These are phyloP conservation scores for Phialophora tarda DNA, from an alignment of 2,329 filamentous ascomycete genomes.

Conservation along the genomic window DNA sequence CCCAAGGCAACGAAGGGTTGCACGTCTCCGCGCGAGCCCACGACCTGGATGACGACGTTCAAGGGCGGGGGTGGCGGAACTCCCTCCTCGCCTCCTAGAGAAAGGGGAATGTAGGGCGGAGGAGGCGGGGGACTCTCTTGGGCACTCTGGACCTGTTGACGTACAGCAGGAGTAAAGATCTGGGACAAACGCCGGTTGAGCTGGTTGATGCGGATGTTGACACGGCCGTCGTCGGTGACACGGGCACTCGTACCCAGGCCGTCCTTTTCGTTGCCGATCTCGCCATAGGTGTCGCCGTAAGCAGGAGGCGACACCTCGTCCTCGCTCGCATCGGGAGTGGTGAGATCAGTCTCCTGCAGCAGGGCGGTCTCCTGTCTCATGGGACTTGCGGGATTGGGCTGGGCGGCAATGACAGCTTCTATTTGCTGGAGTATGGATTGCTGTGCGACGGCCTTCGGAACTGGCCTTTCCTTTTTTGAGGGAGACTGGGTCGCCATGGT, in stretches of 20 bases:
- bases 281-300: constrained; percentile 57
- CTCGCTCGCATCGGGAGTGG: constrained; percentile 17
- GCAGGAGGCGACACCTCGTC: constrained; percentile 34
- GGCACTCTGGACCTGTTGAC: constrained; percentile 53
- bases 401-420: constrained; percentile 41
- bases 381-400: constrained; percentile 39
- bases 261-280: constrained; percentile 64
- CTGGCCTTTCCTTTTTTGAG: constrained; percentile 35
- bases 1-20: constrained; percentile 76
- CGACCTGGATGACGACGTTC: constrained; percentile 75
- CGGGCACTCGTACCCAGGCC: constrained; percentile 67
- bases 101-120: constrained; percentile 63
- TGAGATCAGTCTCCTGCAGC: constrained; percentile 40
- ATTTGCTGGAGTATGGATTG: constrained; percentile 43
- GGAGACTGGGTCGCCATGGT: constrained; percentile 36
- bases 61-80: constrained; percentile 43
- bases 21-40: constrained; percentile 74
- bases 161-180: constrained; percentile 68
- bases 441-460: constrained; percentile 36
- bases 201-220: constrained; percentile 79
- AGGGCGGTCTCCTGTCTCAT: constrained; percentile 39
- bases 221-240: constrained; percentile 73
- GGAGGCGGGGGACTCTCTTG: constrained; percentile 28
- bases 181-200: constrained; percentile 68
- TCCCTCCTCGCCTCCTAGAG: constrained; percentile 65